Evolutionary conservation across 306 rosid genomes (phyloP), one percentile per base, ranked within the genome.

Genomic region (Glycine latifolia): DNA sequence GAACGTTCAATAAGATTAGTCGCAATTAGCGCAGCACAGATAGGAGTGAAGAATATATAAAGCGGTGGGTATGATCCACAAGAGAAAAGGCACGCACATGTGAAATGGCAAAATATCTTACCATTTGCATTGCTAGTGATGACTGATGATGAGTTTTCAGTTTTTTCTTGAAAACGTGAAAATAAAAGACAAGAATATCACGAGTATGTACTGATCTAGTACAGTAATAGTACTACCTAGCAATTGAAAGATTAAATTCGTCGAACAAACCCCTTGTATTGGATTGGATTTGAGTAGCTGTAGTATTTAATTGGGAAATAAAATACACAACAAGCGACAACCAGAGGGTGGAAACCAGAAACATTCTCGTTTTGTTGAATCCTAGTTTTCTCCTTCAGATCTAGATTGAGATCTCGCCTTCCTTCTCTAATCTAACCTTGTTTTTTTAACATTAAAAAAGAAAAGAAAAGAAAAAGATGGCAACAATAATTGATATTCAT

Each of bases 331-430:
- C 67, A 71, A 62, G 81, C 68, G 8, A 61, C 72, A 15, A 49
- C 20, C 2, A 1, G n/a, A 59, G 41, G 33, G 44, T 76, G 49
- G 59, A 68, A 76, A 71, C 78, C n/a, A 67, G 8, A 76, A 17
- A 83, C 89, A 80, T 80, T 53, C 76, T 71, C 80, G 35, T 52
- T 52, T 62, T 55, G 77, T 75, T 74, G 15, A 43, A 49, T 58
- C 59, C 14, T 37, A 76, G 50, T 12, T 59, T 26, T 56, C 80
- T 60, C 53, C 17, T 8, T 14, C 17, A 70, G 73, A 73, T 78
- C 70, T 50, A 48, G 26, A 61, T 44, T 58, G 1, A 78, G 70
- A 78, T 60, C 44, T 39, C 7, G 7, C 6, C 6, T 5, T 39
- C 44, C 44, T 39, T 56, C 53, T 55, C 85, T 56, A 70, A 53